Evolutionary conservation across 2,329 filamentous ascomycete species (phyloP).

Genomic region (Tolypocladium sp.): DNA sequence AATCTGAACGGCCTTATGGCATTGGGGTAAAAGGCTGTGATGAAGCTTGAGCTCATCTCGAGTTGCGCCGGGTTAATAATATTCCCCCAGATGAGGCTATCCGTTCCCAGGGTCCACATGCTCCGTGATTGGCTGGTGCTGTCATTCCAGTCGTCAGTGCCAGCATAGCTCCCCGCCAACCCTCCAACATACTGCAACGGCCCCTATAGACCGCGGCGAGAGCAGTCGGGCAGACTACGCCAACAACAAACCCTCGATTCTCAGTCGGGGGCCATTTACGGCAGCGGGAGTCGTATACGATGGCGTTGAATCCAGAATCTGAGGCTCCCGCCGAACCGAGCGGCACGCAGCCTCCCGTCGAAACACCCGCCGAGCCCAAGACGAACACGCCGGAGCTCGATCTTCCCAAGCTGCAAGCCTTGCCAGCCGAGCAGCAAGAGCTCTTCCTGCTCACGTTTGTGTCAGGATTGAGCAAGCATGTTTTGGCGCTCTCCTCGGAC

Average conservation of each 20-base stretch:
- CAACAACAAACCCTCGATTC: not conserved
- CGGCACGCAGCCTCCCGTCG: constrained; percentile 15
- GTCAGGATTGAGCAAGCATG: constrained; percentile 72
- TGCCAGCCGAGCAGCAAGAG: constrained; percentile 92
- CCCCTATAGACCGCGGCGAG: not conserved
- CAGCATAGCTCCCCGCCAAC: not conserved
- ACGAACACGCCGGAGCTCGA: constrained; percentile 71
- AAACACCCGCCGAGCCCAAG: constrained; percentile 26
- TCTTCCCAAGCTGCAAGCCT: constrained; percentile 74
- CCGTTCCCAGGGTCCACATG: not conserved
- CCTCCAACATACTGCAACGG: not conserved
- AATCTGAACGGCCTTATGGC: not conserved
- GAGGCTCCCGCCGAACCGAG: constrained; percentile 19
- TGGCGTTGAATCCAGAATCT: constrained; percentile 27
- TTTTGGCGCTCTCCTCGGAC: constrained; percentile 63
- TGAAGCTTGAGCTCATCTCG: not conserved
- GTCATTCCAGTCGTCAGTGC: not conserved
- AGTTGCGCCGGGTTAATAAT: constrained; percentile 21
- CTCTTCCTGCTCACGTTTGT: constrained; percentile 87
- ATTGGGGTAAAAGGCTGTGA: not conserved
- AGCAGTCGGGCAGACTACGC: not conserved
- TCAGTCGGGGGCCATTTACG: constrained; percentile 9
- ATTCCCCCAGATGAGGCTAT: constrained; percentile 9
- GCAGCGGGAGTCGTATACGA: constrained; percentile 11
- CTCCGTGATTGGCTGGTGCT: not conserved